Evolutionary conservation across 768 basidiomycete species (phyloP).

Genomic region (Boletus tomentosulus): DNA sequence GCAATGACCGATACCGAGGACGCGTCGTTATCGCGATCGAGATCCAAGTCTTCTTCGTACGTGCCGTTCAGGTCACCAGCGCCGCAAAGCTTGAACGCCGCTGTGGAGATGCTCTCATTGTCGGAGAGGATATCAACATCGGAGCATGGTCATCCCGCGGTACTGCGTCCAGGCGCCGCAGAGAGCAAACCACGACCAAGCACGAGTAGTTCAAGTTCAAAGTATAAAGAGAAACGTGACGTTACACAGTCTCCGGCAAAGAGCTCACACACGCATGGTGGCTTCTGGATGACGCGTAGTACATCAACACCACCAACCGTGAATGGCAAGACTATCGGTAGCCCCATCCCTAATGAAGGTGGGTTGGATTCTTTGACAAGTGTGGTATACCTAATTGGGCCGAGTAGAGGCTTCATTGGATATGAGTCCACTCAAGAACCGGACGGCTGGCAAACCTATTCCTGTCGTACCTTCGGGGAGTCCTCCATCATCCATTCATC

Average conservation of each 20-base stretch:
- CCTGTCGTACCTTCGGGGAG: constrained; percentile 42
- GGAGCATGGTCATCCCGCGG: constrained; percentile 23
- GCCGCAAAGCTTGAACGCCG: constrained; percentile 71
- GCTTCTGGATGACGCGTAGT: constrained; percentile 33
- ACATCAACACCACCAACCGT: constrained; percentile 41
- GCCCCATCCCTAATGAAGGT: constrained; percentile 70
- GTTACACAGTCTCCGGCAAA: constrained; percentile 43
- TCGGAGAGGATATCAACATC: constrained; percentile 29
- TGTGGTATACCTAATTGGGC: background rate
- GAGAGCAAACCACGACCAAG: constrained; percentile 32
- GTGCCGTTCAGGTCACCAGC: constrained; percentile 50
- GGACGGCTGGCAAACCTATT: constrained; percentile 59
- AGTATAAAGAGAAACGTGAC: constrained; percentile 30
- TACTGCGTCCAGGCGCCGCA: constrained; percentile 11
- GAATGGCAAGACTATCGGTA: constrained; percentile 64
- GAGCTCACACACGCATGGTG: constrained; percentile 37
- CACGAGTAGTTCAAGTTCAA: constrained; percentile 27
- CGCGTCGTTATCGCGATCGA: constrained; percentile 43
- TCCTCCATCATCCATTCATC: constrained; percentile 11
- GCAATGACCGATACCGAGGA: constrained; percentile 28
- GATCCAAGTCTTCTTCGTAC: constrained; percentile 53
- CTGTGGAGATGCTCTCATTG: constrained; percentile 55
- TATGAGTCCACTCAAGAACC: constrained; percentile 73
- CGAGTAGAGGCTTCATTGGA: constrained; percentile 57
- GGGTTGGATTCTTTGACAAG: constrained; percentile 14